These are phyloP conservation scores for Nyctanthes arbortristis DNA, from an alignment of 257 asterid genomes.

Conservation along the genomic window DNA sequence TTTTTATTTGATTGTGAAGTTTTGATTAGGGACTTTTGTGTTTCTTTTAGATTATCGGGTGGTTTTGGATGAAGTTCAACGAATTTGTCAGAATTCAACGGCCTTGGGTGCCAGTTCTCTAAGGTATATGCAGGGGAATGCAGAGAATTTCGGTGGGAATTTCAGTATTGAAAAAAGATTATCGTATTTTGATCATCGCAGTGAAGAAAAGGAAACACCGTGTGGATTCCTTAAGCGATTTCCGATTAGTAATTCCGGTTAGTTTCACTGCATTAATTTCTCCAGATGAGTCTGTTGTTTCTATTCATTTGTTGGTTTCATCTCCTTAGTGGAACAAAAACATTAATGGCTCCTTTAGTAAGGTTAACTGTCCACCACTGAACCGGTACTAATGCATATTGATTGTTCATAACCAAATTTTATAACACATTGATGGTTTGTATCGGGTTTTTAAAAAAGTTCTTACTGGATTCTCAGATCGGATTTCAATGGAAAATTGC, in stretches of 20 bases:
- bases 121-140: conserved; percentile 55
- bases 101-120: conserved; percentile 34
- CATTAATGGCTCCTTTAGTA: not conserved
- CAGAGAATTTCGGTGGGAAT: conserved; percentile 72
- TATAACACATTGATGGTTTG: too few species aligned
- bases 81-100: conserved; percentile 31
- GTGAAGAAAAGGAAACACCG: conserved; percentile 46
- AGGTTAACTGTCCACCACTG: too few species aligned
- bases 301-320: too few species aligned
- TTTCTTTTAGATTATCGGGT: conserved; percentile 53
- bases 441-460: not conserved
- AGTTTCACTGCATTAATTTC: conserved; percentile 15
- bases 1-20: conserved; percentile 2
- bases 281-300: not conserved
- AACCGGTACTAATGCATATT: too few species aligned
- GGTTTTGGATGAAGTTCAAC: conserved; percentile 47
- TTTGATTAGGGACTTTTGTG: conserved; percentile 16
- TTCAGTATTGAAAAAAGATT: conserved; percentile 48
- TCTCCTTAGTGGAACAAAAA: not conserved
- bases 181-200: conserved; percentile 48
- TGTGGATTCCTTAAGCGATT: conserved; percentile 76
- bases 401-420: too few species aligned
- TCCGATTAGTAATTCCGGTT: conserved; percentile 57
- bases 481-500: conserved; percentile 61
- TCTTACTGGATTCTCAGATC: conserved; percentile 43